phyloP scores from a whole-genome alignment of 352 stramenopile species.

The Plasmopara halstedii region DNA sequence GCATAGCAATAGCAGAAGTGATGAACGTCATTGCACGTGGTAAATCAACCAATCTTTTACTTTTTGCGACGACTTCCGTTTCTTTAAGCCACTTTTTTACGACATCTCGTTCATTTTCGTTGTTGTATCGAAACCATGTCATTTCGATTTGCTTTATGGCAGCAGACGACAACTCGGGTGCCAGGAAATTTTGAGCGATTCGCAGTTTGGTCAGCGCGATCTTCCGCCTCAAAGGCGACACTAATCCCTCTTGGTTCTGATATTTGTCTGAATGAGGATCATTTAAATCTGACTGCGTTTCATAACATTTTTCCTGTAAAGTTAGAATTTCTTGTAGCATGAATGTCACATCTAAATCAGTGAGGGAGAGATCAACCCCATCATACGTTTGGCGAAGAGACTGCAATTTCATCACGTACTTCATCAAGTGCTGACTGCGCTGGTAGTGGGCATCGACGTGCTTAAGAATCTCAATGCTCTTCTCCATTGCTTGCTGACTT shows the following conservation, averaged over 20 bases:
- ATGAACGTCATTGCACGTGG: conserved; percentile 25
- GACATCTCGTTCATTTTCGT: conserved; percentile 30
- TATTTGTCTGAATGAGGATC: not conserved
- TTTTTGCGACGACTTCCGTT: conserved; percentile 22
- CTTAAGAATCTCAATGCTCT: conserved; percentile 10
- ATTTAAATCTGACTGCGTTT: conserved; percentile 1
- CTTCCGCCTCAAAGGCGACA: conserved; percentile 13
- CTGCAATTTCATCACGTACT: conserved; percentile 8
- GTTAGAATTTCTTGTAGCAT: conserved; percentile 15
- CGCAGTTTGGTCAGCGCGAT: conserved; percentile 32
- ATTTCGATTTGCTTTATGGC: conserved; percentile 44
- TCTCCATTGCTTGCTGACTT: conserved; percentile 13
- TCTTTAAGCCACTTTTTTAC: conserved; percentile 68
- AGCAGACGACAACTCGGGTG: conserved; percentile 16
- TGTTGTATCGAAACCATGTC: conserved; percentile 57
- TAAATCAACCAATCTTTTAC: conserved; percentile 12
- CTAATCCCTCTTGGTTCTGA: conserved; percentile 6
- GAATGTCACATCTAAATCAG: conserved; percentile 1
- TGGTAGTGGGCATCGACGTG: conserved; percentile 12
- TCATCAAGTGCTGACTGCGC: conserved; percentile 12
- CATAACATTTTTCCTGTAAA: conserved; percentile 5
- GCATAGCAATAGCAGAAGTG: conserved; percentile 13
- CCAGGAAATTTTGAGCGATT: conserved; percentile 30
- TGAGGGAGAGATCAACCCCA: not conserved
- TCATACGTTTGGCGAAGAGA: conserved; percentile 1